phyloP scores from a whole-genome alignment of 768 basidiomycete genomes.

The Dioszegia crocea region DNA sequence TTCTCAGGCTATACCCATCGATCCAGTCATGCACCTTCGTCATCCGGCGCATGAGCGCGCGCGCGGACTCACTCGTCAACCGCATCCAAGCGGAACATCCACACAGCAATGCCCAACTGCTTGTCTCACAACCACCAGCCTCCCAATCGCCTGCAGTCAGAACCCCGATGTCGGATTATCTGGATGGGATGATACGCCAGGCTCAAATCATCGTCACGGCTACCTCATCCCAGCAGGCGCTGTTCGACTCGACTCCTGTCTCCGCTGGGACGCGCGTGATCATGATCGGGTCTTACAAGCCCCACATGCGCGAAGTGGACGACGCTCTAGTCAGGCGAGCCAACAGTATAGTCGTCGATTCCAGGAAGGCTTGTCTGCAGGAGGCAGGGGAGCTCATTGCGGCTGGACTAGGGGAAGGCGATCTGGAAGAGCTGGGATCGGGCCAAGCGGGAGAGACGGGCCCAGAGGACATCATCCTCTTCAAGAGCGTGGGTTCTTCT shows the following conservation, averaged over 20 bases:
- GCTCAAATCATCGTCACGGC: slow-evolving; percentile 69
- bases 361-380: slow-evolving; percentile 61
- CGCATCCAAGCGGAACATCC: slow-evolving; percentile 15
- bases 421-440: slow-evolving; percentile 68
- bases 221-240: slow-evolving; percentile 65
- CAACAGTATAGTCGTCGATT: slow-evolving; percentile 66
- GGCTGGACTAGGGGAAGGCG: slow-evolving; percentile 50
- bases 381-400: slow-evolving; percentile 82
- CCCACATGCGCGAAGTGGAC: slow-evolving; percentile 74
- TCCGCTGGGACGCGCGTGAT: slow-evolving; percentile 64
- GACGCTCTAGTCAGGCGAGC: slow-evolving; percentile 59
- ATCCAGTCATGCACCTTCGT: slow-evolving; percentile 33
- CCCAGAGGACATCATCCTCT: slow-evolving; percentile 63
- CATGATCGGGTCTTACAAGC: slow-evolving; percentile 76
- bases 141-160: no score
- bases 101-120: slow-evolving; percentile 5
- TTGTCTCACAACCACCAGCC: not conserved
- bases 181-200: slow-evolving; percentile 50
- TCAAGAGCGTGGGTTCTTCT: slow-evolving; percentile 61
- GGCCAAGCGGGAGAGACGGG: slow-evolving; percentile 49
- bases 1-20: slow-evolving; percentile 29
- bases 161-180: slow-evolving; percentile 1
- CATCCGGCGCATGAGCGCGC: slow-evolving; percentile 52
- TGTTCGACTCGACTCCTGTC: slow-evolving; percentile 68
- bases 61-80: slow-evolving; percentile 20